Base-by-base conservation (phyloP, 2,329 filamentous ascomycete species). In the Cladosporium halotolerans region DNA sequence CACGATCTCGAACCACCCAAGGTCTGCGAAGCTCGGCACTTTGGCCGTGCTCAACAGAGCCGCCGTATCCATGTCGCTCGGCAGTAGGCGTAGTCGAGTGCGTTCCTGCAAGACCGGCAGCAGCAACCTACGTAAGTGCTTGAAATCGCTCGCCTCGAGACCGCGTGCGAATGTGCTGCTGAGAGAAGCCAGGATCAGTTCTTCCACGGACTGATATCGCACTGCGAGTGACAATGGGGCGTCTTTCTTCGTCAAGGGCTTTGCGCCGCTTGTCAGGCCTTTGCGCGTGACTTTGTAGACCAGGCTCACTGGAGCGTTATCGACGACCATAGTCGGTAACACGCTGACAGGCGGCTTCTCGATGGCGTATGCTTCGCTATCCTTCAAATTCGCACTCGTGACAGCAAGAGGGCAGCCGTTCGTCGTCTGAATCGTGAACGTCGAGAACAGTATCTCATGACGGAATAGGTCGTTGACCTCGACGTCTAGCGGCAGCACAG, bases 391-490 rank as follows among this genome's bases (percentile, higher is more conserved):
- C 58, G 88, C 88, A 51, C 80, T 80, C 43, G 87, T 77, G 6
- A 99, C 73, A 3, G 86, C 80, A 9, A 97, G 69, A 0, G 93
- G 93, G 31, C 85, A 84, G 19, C 80, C 69, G 53, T 79, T 88
- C 1, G 89, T 86, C 0, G 91, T 90, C 10, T 89, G 90, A 49
- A 99, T 85, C 11, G 88, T 95, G 68, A 99, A 99, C 9, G 86
- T 85, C 0, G 91, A 96, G 65, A 93, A 93, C 0, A 97, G 77
- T 0, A 82, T 79, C 7, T 83, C 74, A 58, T 89, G 83, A 66
- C 96, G 95, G 75, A 97, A 97, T 28, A 95, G 82, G 62, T 99
- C 93, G 63, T 97, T 91, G 5, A 99, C 93, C 60, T 97, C 97
- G 57, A 99, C 93, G 3, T 92, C 91, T 3, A 99, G 77, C 0